These are phyloP conservation scores for Chaetomium globosum DNA, from an alignment of 2,329 filamentous ascomycete genomes.

Conservation along the genomic window DNA sequence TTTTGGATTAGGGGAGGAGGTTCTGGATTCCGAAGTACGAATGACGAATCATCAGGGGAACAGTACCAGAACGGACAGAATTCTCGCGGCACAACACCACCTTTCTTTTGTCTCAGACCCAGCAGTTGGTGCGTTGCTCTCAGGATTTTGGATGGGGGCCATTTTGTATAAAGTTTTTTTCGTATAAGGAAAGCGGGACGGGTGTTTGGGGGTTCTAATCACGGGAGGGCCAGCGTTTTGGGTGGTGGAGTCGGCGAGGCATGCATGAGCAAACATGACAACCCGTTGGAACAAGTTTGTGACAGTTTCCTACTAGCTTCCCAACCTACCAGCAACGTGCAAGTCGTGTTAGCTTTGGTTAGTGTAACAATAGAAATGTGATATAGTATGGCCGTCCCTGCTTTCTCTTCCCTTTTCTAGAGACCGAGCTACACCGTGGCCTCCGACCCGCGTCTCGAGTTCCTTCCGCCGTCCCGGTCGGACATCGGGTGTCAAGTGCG, in stretches of 20 bases:
- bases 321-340: background rate
- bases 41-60: slow-evolving; percentile 23
- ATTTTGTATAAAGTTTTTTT: background rate
- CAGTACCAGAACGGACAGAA: slow-evolving; percentile 21
- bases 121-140: slow-evolving; percentile 1
- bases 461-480: background rate
- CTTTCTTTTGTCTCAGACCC: slow-evolving; percentile 22
- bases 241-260: background rate
- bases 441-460: background rate
- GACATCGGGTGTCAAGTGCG: slow-evolving; percentile 15
- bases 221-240: background rate
- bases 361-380: slow-evolving; percentile 23
- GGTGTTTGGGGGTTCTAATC: slow-evolving; percentile 22
- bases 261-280: background rate
- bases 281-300: slow-evolving; percentile 5
- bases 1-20: background rate
- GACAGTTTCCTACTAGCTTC: background rate
- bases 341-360: slow-evolving; percentile 5
- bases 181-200: slow-evolving; percentile 1
- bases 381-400: background rate
- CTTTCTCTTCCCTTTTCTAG: background rate
- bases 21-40: slow-evolving; percentile 17
- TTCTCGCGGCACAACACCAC: slow-evolving; percentile 1
- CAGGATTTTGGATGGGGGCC: background rate
- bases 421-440: background rate